A percentile compares a stretch with the other conserved stretches of the same genome.
Evolutionary conservation across 164 flowering plant genomes (phyloP).

Genomic region (Piper longum): DNA sequence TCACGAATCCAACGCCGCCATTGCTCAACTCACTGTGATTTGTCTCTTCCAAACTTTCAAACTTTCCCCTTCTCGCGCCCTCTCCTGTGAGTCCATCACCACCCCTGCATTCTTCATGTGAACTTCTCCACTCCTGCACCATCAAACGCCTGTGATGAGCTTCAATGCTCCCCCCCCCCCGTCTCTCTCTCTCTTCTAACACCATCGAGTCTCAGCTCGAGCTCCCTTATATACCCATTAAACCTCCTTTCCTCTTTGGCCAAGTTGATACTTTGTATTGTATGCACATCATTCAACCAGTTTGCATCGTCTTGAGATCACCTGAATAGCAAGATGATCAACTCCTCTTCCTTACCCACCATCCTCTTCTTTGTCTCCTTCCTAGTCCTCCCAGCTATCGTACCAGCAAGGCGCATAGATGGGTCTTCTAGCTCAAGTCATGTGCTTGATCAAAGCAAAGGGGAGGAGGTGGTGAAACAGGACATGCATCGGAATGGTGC

Average conservation of each 20-base stretch:
- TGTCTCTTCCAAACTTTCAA: too few species aligned
- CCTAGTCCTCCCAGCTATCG: conserved; percentile 12
- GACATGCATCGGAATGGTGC: neutral
- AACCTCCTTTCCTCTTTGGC: too few species aligned
- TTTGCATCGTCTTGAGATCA: neutral
- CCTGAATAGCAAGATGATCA: conserved; percentile 9
- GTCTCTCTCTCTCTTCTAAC: neutral
- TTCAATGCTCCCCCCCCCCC: conserved; percentile 19
- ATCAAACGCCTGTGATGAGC: conserved; percentile 23
- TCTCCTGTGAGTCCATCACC: neutral
- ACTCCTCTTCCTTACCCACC: conserved; percentile 3
- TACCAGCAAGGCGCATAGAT: conserved; percentile 18
- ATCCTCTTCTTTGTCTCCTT: conserved; percentile 12
- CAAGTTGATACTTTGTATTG: neutral
- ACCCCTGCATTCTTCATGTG: neutral
- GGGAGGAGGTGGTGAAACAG: conserved; percentile 3
- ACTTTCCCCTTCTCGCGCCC: too few species aligned
- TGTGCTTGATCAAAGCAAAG: conserved; percentile 8
- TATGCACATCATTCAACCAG: neutral
- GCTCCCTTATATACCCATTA: neutral
- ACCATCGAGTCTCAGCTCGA: neutral
- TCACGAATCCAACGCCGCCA: neutral
- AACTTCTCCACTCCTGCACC: neutral
- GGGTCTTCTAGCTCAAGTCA: neutral
- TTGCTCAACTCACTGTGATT: neutral